Evolutionary conservation across 2,329 filamentous ascomycete species (phyloP).

Genomic region (Trichoderma cornu-damae): DNA sequence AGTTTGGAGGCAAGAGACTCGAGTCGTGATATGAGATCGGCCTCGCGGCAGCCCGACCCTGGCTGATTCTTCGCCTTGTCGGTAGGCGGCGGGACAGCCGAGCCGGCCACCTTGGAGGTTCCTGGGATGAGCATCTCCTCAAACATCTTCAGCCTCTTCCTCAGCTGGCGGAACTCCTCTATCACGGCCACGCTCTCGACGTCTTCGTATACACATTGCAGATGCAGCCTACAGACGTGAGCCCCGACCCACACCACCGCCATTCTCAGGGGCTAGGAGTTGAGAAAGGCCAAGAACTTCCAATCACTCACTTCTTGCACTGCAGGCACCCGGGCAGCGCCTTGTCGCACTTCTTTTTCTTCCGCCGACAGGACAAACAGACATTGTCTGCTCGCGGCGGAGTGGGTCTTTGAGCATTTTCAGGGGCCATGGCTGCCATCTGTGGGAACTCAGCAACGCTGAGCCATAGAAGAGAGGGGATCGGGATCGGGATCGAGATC

Average conservation of each 20-base stretch:
- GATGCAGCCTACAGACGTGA: neutral
- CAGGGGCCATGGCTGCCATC: neutral
- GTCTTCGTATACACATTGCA: constrained; percentile 15
- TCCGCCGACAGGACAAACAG: constrained; percentile 11
- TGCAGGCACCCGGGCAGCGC: constrained; percentile 9
- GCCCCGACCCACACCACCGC: neutral
- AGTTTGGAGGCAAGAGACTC: neutral
- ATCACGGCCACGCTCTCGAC: constrained; percentile 2
- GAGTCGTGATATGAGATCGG: constrained; percentile 4
- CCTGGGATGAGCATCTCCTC: constrained; percentile 7
- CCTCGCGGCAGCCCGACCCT: neutral
- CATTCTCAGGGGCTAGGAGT: neutral
- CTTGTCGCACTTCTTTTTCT: constrained; percentile 17
- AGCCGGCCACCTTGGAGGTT: neutral
- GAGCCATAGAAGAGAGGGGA: too few relatives aligned
- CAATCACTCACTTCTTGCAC: constrained; percentile 1
- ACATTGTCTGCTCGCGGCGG: constrained; percentile 7
- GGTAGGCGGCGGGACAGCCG: neutral
- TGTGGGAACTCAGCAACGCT: neutral
- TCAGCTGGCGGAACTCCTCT: constrained; percentile 15
- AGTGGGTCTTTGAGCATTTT: neutral
- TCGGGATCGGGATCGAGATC: neutral
- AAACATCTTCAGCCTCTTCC: constrained; percentile 9
- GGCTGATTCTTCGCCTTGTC: neutral
- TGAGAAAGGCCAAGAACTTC: neutral